Base-by-base conservation (phyloP, 768 basidiomycete species). In the Amanita pallidorosea region DNA sequence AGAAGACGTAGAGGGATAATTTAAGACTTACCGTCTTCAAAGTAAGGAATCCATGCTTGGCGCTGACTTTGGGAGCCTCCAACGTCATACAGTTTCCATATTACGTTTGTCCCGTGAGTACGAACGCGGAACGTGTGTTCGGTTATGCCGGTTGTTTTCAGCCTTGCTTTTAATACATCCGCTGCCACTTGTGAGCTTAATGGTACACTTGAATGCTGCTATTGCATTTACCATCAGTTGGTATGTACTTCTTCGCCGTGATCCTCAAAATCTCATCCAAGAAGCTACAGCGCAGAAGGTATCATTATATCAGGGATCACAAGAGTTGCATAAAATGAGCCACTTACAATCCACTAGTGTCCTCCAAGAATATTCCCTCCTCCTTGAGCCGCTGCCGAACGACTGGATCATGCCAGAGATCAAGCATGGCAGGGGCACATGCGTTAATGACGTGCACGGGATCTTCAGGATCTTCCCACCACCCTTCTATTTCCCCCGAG, bases 1-100 rank as follows among this genome's bases (percentile, higher is more conserved):
- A 55, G 50, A 23, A 27, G 18, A 29, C 18, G 7, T 35, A 22
- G 23, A n/a, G 1, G 12, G 7, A 12, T 12, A 2, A 5, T n/a
- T 3, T 9, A 12, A 11, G 22, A 22, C 75, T 58, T 56, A 88
- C 87, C 85, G 62, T 88, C 83, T 57, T 89, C 84, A 55, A 92
- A 91, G 65, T 88, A 92, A 4, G 89, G 88, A 11, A 85, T 85
- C 88, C 88, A 92, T 1, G 87, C 86, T 54, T 85, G 82, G 49
- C 89, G 79, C 64, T 89, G 87, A 61, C 81, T 83, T 52, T 82
- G 76, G 27, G 87, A 76, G 18, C 88, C 88, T 50, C 88, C 88
- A 13, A 91, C 88, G 60, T 91, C 88, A 63, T 88, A 90, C 46
- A 91, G 82, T 54, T 80, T 81, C 88, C 88, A 91, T 57, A 82